These are phyloP conservation scores for Hypholoma fasciculare DNA, from an alignment of 768 basidiomycete genomes.

Conservation along the genomic window DNA sequence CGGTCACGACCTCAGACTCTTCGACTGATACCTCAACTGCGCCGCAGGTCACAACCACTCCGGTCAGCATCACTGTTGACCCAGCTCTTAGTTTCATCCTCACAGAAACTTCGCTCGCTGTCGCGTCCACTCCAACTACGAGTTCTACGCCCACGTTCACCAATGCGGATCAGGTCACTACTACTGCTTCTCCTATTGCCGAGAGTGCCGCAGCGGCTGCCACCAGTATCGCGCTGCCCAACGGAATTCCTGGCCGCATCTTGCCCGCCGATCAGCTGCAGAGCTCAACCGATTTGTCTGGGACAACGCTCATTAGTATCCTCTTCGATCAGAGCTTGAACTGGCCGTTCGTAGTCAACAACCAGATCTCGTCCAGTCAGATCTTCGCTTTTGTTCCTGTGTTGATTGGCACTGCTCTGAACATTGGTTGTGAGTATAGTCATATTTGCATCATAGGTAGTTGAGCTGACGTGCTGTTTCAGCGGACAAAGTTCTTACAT, in stretches of 20 bases:
- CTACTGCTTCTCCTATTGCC: conserved; percentile 23
- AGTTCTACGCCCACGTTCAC: conserved; percentile 30
- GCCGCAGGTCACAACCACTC: background rate
- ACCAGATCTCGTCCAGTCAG: conserved; percentile 63
- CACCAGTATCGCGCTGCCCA: conserved; percentile 46
- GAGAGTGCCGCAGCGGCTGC: conserved; percentile 15
- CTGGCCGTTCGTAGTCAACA: conserved; percentile 70
- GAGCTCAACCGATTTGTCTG: conserved; percentile 28
- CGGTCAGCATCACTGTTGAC: conserved; percentile 31
- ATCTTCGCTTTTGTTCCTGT: conserved; percentile 73
- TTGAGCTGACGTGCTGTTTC: conserved; percentile 5
- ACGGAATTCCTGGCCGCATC: conserved; percentile 61
- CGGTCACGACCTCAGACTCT: background rate
- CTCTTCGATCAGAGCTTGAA: conserved; percentile 58
- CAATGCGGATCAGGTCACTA: conserved; percentile 44
- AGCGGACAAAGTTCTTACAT: conserved; percentile 39
- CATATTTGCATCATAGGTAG: background rate
- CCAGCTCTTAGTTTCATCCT: conserved; percentile 45
- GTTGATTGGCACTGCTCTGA: conserved; percentile 33
- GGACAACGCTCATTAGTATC: conserved; percentile 58
- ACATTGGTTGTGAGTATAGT: conserved; percentile 31
- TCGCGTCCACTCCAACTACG: conserved; percentile 34
- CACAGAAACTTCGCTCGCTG: conserved; percentile 40
- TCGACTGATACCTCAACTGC: background rate
- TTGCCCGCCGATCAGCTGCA: conserved; percentile 38